Evolutionary conservation across 1,139 yeast genomes (phyloP).

Genomic region (Pichia sp.): DNA sequence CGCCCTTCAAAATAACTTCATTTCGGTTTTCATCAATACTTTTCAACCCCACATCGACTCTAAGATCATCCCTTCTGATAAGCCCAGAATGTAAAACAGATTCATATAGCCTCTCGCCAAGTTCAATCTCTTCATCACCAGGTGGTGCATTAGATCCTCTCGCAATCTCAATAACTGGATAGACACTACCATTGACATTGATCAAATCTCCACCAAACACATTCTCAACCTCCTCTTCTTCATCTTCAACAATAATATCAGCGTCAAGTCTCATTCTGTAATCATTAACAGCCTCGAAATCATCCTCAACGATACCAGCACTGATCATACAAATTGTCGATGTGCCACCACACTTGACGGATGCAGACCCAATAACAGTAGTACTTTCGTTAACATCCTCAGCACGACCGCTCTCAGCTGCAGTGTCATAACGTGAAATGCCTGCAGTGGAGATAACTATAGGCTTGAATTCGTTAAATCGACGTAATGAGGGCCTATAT

Average conservation of each 20-base stretch:
- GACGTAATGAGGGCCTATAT: constrained; percentile 65
- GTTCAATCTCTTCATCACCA: constrained; percentile 81
- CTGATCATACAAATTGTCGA: constrained; percentile 70
- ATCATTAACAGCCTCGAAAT: constrained; percentile 31
- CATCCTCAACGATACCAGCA: constrained; percentile 58
- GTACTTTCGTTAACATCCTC: constrained; percentile 17
- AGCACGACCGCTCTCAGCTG: background rate
- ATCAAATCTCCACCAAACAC: constrained; percentile 8
- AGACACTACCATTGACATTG: constrained; percentile 34
- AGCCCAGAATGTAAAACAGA: constrained; percentile 48
- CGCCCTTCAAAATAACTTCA: constrained; percentile 34
- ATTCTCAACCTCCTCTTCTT: constrained; percentile 6
- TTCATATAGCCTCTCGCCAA: constrained; percentile 65
- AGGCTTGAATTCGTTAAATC: constrained; percentile 65
- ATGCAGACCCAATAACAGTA: constrained; percentile 61
- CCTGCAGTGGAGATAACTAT: constrained; percentile 40
- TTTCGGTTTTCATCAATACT: constrained; percentile 27
- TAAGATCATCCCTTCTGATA: constrained; percentile 39
- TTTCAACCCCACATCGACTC: constrained; percentile 47
- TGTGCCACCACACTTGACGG: constrained; percentile 68
- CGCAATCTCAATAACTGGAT: constrained; percentile 75
- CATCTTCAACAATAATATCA: constrained; percentile 21
- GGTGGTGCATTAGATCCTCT: constrained; percentile 73
- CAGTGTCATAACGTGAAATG: constrained; percentile 32
- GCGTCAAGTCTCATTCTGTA: constrained; percentile 27